Evolutionary conservation across 108 stramenopile species (phyloP).

Genomic region (Fragilariopsis cylindrus): DNA sequence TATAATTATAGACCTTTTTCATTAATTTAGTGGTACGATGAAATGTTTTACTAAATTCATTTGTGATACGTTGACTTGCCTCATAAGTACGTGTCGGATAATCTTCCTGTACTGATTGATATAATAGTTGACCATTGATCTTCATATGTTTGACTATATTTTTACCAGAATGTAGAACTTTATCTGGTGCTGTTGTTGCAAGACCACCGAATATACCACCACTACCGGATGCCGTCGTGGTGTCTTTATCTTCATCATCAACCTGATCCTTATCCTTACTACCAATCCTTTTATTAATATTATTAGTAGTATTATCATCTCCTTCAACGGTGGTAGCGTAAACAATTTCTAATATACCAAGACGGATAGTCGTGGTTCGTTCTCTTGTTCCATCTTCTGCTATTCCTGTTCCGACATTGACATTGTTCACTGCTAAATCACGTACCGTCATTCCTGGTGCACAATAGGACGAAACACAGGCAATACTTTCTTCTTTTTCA

Average conservation of each 20-base stretch:
- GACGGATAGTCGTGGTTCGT: constrained; percentile 33
- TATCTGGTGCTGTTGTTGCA: constrained; percentile 5
- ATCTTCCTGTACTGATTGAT: constrained; percentile 34
- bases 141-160: constrained; percentile 37
- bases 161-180: constrained; percentile 9
- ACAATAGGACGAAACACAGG: constrained; percentile 32
- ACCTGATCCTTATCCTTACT: not conserved
- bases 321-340: constrained; percentile 24
- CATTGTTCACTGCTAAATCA: constrained; percentile 16
- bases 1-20: constrained; percentile 19
- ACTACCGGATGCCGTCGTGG: constrained; percentile 5
- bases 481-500: constrained; percentile 35
- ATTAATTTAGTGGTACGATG: constrained; percentile 34
- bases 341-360: constrained; percentile 40
- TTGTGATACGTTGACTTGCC: constrained; percentile 23
- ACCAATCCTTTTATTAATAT: not conserved
- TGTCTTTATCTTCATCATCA: not conserved
- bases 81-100: constrained; percentile 27
- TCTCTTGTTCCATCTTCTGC: constrained; percentile 6
- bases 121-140: constrained; percentile 34
- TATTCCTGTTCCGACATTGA: not conserved
- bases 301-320: not conserved
- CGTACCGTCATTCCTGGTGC: constrained; percentile 36
- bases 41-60: constrained; percentile 36
- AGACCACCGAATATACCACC: not conserved